Evolutionary conservation across 768 basidiomycete genomes (phyloP).

Genomic region (Lactarius sanguifluus): DNA sequence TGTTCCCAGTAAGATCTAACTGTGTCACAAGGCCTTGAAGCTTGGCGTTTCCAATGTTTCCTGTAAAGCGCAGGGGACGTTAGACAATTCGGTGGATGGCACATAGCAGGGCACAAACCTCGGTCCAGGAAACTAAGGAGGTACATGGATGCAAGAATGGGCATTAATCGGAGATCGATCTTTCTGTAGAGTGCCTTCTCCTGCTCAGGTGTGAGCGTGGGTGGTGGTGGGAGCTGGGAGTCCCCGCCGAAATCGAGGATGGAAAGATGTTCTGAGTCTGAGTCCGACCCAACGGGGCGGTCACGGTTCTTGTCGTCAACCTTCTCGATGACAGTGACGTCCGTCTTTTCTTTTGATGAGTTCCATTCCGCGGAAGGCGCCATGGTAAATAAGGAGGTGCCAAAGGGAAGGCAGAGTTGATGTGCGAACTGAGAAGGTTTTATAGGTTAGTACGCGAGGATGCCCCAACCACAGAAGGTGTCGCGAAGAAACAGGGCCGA

Average conservation of each 20-base stretch:
- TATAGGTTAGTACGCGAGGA: not conserved
- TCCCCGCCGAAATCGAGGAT: constrained; percentile 23
- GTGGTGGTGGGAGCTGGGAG: constrained; percentile 18
- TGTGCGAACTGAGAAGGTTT: not conserved
- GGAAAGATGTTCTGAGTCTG: constrained; percentile 9
- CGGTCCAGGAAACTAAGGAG: constrained; percentile 36
- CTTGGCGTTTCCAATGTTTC: constrained; percentile 67
- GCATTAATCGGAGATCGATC: constrained; percentile 36
- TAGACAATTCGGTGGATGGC: not conserved
- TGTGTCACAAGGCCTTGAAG: constrained; percentile 60
- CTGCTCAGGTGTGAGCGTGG: constrained; percentile 44
- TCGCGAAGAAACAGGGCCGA: too few species aligned
- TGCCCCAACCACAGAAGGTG: too few species aligned
- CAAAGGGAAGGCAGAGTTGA: not conserved
- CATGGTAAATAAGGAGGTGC: not conserved
- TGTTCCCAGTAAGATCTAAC: constrained; percentile 54
- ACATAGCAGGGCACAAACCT: constrained; percentile 27
- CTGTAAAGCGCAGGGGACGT: constrained; percentile 36
- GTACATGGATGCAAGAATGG: constrained; percentile 37
- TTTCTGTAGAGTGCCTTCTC: constrained; percentile 43
- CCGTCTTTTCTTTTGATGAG: not conserved
- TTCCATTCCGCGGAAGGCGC: not conserved
- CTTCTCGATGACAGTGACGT: not conserved
- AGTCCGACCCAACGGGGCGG: not conserved
- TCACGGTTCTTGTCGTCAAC: not conserved